phyloP scores from a whole-genome alignment of 73 alveolate species.

The Paramecium biaurelia region DNA sequence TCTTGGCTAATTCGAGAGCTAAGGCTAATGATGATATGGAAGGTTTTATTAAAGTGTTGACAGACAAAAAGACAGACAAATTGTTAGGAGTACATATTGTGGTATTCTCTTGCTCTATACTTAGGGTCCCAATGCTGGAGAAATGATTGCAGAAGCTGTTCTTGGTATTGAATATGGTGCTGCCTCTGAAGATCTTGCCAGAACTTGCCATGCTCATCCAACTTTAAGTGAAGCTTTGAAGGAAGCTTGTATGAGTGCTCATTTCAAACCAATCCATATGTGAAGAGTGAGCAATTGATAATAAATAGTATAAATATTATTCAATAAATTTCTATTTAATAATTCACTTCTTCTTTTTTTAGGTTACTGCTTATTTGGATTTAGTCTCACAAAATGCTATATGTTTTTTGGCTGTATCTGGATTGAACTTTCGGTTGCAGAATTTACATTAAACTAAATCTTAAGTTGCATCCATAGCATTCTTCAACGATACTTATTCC shows the following conservation, averaged over 20 bases:
- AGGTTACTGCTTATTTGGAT: conserved; percentile 59
- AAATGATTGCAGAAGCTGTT: conserved; percentile 92
- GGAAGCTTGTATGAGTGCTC: conserved; percentile 95
- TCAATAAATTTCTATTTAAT: neutral
- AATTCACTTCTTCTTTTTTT: neutral
- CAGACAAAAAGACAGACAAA: conserved; percentile 86
- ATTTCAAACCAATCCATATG: conserved; percentile 86
- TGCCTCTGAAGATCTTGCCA: conserved; percentile 94
- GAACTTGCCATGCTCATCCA: conserved; percentile 98
- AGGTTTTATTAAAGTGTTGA: conserved; percentile 90
- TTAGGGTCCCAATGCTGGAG: conserved; percentile 95
- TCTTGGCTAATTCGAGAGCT: conserved; percentile 95
- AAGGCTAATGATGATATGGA: conserved; percentile 92
- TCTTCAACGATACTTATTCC: neutral
- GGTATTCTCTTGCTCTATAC: conserved; percentile 58
- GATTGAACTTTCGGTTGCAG: conserved; percentile 71
- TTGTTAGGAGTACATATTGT: conserved; percentile 79
- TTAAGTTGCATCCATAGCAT: conserved; percentile 52
- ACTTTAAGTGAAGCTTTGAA: conserved; percentile 92
- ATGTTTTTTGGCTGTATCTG: conserved; percentile 70
- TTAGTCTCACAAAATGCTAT: conserved; percentile 71
- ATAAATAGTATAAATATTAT: neutral
- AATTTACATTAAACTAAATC: conserved; percentile 63
- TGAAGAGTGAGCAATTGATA: conserved; percentile 49
- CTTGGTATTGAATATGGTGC: conserved; percentile 97